Percentiles rank a stretch among this genome's conserved stretches.
Evolutionary conservation across 2,329 filamentous ascomycete genomes (phyloP).

Genomic region (Achaetomium macrosporum): DNA sequence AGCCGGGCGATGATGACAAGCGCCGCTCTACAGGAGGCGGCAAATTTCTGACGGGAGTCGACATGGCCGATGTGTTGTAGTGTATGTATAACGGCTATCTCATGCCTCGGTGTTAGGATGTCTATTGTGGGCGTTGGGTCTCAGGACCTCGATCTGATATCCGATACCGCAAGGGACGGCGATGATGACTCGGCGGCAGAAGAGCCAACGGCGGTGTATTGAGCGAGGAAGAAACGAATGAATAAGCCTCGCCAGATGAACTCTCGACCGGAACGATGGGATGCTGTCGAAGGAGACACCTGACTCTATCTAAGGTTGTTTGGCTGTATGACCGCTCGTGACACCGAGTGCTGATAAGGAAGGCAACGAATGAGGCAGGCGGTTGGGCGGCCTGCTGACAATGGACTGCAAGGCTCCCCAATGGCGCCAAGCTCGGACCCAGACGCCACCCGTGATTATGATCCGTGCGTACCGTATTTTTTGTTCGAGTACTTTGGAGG

Average conservation of each 20-base stretch:
- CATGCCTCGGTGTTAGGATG: slow-evolving; percentile 12
- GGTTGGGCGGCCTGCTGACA: slow-evolving; percentile 5
- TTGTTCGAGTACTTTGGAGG: too few relatives aligned
- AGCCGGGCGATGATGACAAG: slow-evolving; percentile 45
- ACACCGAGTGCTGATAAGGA: neutral
- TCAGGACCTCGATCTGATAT: neutral
- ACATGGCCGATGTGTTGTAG: slow-evolving; percentile 22
- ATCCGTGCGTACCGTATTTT: too few relatives aligned
- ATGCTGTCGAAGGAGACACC: slow-evolving; percentile 2
- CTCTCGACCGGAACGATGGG: neutral
- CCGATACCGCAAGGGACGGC: neutral
- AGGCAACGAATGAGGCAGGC: neutral
- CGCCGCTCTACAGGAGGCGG: slow-evolving; percentile 30
- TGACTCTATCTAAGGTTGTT: neutral
- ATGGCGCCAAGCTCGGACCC: neutral
- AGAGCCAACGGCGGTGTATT: neutral
- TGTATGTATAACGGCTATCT: slow-evolving; percentile 9
- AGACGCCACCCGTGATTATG: too few relatives aligned
- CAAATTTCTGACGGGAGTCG: slow-evolving; percentile 25
- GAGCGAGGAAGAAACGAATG: neutral
- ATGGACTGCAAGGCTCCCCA: neutral
- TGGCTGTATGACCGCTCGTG: slow-evolving; percentile 9
- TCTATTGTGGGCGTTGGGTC: neutral
- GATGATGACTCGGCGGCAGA: neutral
- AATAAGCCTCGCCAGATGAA: neutral